Evolutionary conservation across 106 monocot species (phyloP).

Genomic region (Dactylorhiza incarnata): DNA sequence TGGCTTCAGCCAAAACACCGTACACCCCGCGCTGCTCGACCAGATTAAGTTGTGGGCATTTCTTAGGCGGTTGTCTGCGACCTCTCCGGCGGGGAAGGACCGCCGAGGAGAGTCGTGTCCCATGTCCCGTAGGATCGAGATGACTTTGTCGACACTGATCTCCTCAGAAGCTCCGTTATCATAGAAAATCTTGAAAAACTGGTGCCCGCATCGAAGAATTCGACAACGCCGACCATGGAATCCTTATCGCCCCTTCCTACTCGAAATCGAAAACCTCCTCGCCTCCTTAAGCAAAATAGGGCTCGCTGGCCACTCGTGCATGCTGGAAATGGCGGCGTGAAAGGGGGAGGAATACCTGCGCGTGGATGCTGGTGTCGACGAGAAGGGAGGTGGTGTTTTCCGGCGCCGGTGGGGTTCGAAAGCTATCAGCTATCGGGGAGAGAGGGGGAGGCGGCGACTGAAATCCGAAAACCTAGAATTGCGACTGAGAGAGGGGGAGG

Average conservation of each 20-base stretch:
- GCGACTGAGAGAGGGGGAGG: no score
- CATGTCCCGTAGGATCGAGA: constrained; percentile 30
- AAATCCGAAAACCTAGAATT: no score
- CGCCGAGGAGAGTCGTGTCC: constrained; percentile 1
- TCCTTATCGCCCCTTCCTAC: constrained; percentile 7
- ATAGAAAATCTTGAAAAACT: constrained; percentile 42
- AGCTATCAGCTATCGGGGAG: no score
- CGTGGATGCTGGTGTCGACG: no score
- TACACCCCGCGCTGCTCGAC: neutral
- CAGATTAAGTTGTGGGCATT: constrained; percentile 4
- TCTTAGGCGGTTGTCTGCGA: constrained; percentile 21
- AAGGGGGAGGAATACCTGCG: no score
- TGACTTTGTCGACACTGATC: constrained; percentile 37
- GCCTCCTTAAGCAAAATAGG: no score
- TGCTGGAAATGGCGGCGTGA: no score
- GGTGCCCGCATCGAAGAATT: constrained; percentile 34
- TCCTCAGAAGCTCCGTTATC: constrained; percentile 60
- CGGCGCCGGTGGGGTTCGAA: no score
- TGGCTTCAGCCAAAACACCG: neutral
- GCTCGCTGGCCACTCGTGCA: no score
- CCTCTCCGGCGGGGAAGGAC: neutral
- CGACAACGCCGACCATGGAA: constrained; percentile 38
- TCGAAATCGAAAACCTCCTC: no score
- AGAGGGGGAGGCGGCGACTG: no score
- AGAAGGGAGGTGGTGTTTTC: no score